These are phyloP conservation scores for Phytophthora pisi DNA, from an alignment of 352 stramenopile species.

Conservation along the genomic window DNA sequence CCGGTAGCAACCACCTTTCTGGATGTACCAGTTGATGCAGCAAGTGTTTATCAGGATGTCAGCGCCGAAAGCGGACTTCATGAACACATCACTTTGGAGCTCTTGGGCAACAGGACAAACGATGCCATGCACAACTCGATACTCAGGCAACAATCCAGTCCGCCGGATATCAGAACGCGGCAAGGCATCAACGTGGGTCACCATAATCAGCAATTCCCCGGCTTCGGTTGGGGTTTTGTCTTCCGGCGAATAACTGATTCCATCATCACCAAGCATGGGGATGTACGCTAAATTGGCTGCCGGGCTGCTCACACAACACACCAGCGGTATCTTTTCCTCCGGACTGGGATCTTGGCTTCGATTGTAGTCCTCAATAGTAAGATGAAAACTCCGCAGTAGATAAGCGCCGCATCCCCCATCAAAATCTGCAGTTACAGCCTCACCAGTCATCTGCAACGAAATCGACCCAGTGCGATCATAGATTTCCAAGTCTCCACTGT, in stretches of 20 bases:
- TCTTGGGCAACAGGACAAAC: conserved; percentile 26
- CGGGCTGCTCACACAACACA: conserved; percentile 34
- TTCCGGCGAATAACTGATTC: conserved; percentile 1
- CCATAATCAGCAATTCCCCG: conserved; percentile 16
- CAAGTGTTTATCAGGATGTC: conserved; percentile 40
- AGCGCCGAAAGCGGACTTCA: conserved; percentile 23
- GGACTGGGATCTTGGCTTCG: neutral
- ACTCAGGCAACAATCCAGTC: conserved; percentile 24
- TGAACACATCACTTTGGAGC: conserved; percentile 10
- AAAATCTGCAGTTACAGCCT: conserved; percentile 2
- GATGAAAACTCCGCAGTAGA: conserved; percentile 40
- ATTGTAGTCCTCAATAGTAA: conserved; percentile 40
- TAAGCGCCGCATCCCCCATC: conserved; percentile 26
- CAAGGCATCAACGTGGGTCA: conserved; percentile 43
- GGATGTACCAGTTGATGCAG: conserved; percentile 38
- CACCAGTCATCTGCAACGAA: conserved; percentile 27
- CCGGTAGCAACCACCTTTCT: conserved; percentile 44
- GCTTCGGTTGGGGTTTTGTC: neutral
- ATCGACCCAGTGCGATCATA: conserved; percentile 51
- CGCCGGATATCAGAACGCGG: conserved; percentile 12
- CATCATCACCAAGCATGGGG: conserved; percentile 25
- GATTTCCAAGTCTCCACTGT: conserved; percentile 47
- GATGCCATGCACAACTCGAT: conserved; percentile 47
- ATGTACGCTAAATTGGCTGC: conserved; percentile 30
- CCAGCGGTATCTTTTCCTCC: conserved; percentile 20